phyloP scores from a whole-genome alignment of 805 yeast genomes.

The Naumovozyma castellii region DNA sequence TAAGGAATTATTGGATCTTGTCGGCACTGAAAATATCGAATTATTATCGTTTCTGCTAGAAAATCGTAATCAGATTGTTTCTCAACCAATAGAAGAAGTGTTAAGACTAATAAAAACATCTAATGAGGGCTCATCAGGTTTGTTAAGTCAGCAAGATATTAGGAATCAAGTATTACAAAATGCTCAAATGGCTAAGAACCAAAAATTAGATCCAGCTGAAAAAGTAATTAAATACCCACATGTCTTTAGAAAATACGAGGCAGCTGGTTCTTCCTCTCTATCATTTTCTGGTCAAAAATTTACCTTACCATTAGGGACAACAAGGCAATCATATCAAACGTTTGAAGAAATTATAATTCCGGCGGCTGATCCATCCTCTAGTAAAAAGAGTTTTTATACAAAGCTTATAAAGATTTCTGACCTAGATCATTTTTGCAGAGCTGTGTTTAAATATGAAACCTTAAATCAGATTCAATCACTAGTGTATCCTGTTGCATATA shows the following conservation, averaged over 20 bases:
- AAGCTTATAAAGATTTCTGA: constrained; percentile 49
- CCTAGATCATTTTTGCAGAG: constrained; percentile 69
- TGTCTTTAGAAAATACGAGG: constrained; percentile 65
- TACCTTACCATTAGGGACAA: constrained; percentile 73
- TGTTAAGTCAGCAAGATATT: constrained; percentile 48
- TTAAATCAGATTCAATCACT: constrained; percentile 84
- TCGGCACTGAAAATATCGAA: constrained; percentile 84
- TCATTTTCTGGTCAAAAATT: constrained; percentile 75
- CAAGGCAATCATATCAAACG: constrained; percentile 46
- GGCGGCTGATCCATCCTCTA: constrained; percentile 47
- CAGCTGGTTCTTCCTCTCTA: constrained; percentile 46
- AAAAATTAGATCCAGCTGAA: constrained; percentile 38
- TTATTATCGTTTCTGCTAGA: constrained; percentile 42
- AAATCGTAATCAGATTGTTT: constrained; percentile 8
- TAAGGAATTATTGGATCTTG: constrained; percentile 60
- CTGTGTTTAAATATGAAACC: constrained; percentile 73
- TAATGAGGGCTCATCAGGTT: constrained; percentile 18
- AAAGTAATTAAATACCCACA: constrained; percentile 64
- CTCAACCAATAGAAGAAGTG: constrained; percentile 14
- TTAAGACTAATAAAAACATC: constrained; percentile 13
- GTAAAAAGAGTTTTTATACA: constrained; percentile 31
- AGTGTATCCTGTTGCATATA: constrained; percentile 85
- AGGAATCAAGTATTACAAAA: constrained; percentile 44
- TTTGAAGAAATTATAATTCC: constrained; percentile 85
- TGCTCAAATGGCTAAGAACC: constrained; percentile 40